These are phyloP conservation scores for Taphrina pruni DNA, from an alignment of 1,139 yeast species.

Conservation along the genomic window DNA sequence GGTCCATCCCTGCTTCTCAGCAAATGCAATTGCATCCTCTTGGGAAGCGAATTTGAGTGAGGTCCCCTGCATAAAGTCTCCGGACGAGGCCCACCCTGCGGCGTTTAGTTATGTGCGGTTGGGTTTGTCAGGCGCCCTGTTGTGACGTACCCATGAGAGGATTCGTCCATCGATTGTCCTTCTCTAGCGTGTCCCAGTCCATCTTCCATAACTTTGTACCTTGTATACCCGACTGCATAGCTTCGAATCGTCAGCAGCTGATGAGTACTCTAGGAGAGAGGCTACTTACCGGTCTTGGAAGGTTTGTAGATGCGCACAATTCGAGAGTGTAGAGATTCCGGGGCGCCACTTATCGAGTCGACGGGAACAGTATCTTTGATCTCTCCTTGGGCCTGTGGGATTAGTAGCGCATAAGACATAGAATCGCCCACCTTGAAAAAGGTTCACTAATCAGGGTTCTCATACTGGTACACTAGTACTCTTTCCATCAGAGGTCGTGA, in stretches of 20 bases:
- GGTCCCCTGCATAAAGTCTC: slow-evolving; percentile 89
- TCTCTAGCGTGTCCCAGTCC: slow-evolving; percentile 82
- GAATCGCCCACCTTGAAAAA: background rate
- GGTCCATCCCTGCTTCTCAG: slow-evolving; percentile 86
- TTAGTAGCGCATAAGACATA: background rate
- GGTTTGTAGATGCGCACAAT: slow-evolving; percentile 79
- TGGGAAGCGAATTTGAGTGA: slow-evolving; percentile 73
- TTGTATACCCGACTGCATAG: slow-evolving; percentile 73
- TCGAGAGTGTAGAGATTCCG: slow-evolving; percentile 65
- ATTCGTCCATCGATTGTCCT: slow-evolving; percentile 88
- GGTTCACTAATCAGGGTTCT: background rate
- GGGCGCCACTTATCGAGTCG: slow-evolving; percentile 82
- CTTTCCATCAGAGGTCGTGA: slow-evolving; percentile 4
- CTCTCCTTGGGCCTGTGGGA: slow-evolving; percentile 10
- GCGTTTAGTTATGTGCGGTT: background rate
- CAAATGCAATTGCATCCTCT: slow-evolving; percentile 80
- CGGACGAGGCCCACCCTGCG: slow-evolving; percentile 74
- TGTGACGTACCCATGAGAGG: slow-evolving; percentile 61
- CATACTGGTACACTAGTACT: slow-evolving; percentile 25
- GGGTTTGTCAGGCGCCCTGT: background rate
- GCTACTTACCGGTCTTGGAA: slow-evolving; percentile 61
- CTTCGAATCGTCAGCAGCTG: background rate
- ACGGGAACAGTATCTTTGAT: slow-evolving; percentile 50
- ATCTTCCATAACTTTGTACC: slow-evolving; percentile 66
- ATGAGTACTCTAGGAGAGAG: too few species aligned